These are phyloP conservation scores for Wickerhamiella siamensis DNA, from an alignment of 805 yeast genomes.

Conservation along the genomic window DNA sequence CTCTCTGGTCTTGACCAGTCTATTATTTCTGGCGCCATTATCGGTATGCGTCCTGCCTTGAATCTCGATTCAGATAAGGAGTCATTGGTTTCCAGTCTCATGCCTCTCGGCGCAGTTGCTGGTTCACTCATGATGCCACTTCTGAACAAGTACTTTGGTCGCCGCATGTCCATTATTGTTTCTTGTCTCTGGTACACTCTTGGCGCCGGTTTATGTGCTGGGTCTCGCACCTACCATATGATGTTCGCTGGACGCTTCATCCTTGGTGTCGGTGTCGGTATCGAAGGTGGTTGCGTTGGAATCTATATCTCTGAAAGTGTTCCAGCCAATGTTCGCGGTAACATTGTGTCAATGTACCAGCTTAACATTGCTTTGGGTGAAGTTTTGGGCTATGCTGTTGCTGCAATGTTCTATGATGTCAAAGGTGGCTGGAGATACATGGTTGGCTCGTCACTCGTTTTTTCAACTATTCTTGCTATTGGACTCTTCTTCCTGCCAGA, in stretches of 20 bases:
- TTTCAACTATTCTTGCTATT: conserved; percentile 36
- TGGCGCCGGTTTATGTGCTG: conserved; percentile 48
- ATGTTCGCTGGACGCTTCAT: conserved; percentile 47
- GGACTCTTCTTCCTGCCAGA: conserved; percentile 46
- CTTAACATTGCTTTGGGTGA: conserved; percentile 54
- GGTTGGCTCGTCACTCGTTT: conserved; percentile 49
- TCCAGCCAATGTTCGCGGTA: conserved; percentile 45
- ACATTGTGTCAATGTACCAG: conserved; percentile 47
- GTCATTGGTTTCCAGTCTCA: conserved; percentile 42
- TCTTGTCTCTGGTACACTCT: conserved; percentile 47
- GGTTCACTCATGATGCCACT: conserved; percentile 51
- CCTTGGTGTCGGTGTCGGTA: conserved; percentile 51
- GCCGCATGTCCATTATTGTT: conserved; percentile 39
- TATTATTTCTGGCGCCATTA: conserved; percentile 47
- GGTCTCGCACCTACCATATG: conserved; percentile 31
- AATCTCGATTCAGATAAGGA: conserved; percentile 28
- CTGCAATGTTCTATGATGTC: conserved; percentile 45
- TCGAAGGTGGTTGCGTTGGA: conserved; percentile 53
- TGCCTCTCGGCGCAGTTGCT: conserved; percentile 58
- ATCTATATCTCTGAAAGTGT: conserved; percentile 48
- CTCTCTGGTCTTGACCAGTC: conserved; percentile 58
- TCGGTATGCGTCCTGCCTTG: conserved; percentile 35
- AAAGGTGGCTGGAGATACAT: conserved; percentile 50
- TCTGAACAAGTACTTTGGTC: conserved; percentile 39
- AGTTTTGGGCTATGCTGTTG: conserved; percentile 47